Evolutionary conservation across 1,284 basidiomycete genomes (phyloP).

Genomic region (Austroboletus olivaceoglutinosus): DNA sequence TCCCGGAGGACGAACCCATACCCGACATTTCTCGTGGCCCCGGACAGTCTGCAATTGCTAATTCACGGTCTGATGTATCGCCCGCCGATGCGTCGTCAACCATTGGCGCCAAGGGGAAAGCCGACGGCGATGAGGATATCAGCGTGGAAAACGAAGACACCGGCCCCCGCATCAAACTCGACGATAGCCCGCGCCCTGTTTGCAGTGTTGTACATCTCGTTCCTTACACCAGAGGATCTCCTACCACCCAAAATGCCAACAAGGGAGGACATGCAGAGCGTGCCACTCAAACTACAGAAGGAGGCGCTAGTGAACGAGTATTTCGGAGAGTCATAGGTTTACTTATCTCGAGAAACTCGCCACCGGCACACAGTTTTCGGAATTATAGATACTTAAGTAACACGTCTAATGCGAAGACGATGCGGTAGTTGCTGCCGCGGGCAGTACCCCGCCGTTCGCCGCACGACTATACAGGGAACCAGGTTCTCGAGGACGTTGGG

Average conservation of each 20-base stretch:
- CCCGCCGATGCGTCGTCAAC: slow-evolving; percentile 9
- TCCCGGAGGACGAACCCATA: slow-evolving; percentile 48
- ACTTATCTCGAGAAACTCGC: too few relatives aligned
- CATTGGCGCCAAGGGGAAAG: slow-evolving; percentile 50
- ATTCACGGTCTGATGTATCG: slow-evolving; percentile 21
- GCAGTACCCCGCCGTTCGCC: too few relatives aligned
- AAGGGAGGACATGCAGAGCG: slow-evolving; percentile 75
- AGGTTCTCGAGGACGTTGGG: too few relatives aligned
- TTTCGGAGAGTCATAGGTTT: slow-evolving; percentile 38
- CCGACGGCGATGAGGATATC: slow-evolving; percentile 43
- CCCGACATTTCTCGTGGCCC: slow-evolving; percentile 47
- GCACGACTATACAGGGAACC: too few relatives aligned
- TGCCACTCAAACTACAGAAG: slow-evolving; percentile 78
- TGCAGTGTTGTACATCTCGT: slow-evolving; percentile 71
- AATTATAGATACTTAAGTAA: too few relatives aligned
- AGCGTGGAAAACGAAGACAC: slow-evolving; percentile 30
- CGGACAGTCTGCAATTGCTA: slow-evolving; percentile 15
- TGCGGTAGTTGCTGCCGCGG: too few relatives aligned
- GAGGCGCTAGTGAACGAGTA: slow-evolving; percentile 83
- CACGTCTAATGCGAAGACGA: too few relatives aligned
- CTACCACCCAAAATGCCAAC: slow-evolving; percentile 74
- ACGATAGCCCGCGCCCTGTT: slow-evolving; percentile 52
- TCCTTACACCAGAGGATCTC: slow-evolving; percentile 71
- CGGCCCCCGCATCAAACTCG: slow-evolving; percentile 22
- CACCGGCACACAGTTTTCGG: too few relatives aligned